Evolutionary conservation across 2,329 filamentous ascomycete species (phyloP), one percentile per base, ranked within the genome.

Genomic region (Diplodia intermedia): DNA sequence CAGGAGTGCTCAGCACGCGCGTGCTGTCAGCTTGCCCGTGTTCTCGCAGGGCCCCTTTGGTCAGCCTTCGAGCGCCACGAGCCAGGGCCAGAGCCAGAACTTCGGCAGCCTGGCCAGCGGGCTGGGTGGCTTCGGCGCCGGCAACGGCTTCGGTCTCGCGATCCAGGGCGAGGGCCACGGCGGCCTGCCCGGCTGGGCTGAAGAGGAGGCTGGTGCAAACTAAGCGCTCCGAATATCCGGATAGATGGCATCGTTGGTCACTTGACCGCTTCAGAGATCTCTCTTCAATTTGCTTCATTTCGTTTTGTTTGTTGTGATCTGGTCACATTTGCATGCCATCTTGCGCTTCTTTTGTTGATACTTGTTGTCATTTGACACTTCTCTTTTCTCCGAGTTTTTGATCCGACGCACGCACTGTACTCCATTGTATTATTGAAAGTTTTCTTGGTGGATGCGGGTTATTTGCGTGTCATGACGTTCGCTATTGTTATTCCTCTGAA

Each of bases 21-120:
- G 95, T 47, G 93, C 95, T 40, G 93, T 97, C 69, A 97, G 93
- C 77, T 83, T 99, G 75, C 95, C 95, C 0, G 88, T 87, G 6
- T 90, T 90, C 77, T 87, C 86, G 2, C 86, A 89, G 71, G 86
- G 86, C 54, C 81, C 84, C 14, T 86, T 87, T 73, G 82, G 81
- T 12, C 78, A 81, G 71, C 75, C 78, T 2, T 72, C 77, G 52
- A 77, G 77, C 66, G 79, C 77, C 43, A 63, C 57, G 29, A 53
- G 67, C 33, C 78, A 80, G 70, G 75, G 73, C 18, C 73, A 75
- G 2, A 79, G 80, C 55, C 78, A 79, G 71, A 86, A 84, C 67
- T 88, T 88, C 72, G 86, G 84, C 12, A 86, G 86, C 73, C 83
- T 89, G 72, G 85, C 84, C 69, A 85, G 85, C 40, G 86, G 85